phyloP scores from a whole-genome alignment of 1,139 yeast species.

The Debaryomyces subglobosus region DNA sequence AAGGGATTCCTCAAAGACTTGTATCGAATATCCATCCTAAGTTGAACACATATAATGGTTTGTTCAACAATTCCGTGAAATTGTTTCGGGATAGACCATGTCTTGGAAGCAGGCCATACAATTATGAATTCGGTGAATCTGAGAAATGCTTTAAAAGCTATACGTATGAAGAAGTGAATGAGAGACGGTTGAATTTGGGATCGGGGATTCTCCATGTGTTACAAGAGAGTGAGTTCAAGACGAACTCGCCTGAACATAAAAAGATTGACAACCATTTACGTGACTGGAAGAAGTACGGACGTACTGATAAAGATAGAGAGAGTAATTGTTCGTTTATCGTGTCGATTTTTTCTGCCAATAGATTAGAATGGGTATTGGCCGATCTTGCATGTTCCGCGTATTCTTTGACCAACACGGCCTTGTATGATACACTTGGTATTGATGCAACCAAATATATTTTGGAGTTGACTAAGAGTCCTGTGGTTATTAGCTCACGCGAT shows the following conservation, averaged over 20 bases:
- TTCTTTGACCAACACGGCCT: constrained; percentile 41
- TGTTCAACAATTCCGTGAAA: constrained; percentile 39
- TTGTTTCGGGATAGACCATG: constrained; percentile 27
- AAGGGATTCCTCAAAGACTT: constrained; percentile 37
- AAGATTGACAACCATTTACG: constrained; percentile 25
- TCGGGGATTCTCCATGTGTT: constrained; percentile 63
- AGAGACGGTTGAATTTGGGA: constrained; percentile 56
- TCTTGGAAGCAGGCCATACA: constrained; percentile 35
- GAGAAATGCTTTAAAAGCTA: constrained; percentile 50
- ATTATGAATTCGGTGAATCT: constrained; percentile 40
- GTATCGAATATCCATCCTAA: constrained; percentile 50
- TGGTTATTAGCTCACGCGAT: constrained; percentile 38
- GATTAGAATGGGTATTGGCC: constrained; percentile 42
- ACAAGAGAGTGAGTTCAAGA: constrained; percentile 41
- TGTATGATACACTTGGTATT: constrained; percentile 46
- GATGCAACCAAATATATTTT: constrained; percentile 39
- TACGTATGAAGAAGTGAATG: constrained; percentile 43
- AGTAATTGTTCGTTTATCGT: constrained; percentile 36
- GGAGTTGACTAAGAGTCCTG: constrained; percentile 36
- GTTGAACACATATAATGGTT: constrained; percentile 50
- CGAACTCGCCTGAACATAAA: constrained; percentile 31
- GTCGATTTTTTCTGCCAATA: constrained; percentile 38
- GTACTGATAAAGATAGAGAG: constrained; percentile 22
- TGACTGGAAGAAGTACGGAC: constrained; percentile 13
- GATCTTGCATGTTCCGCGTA: constrained; percentile 42